Percentiles rank a stretch among this genome's conserved stretches.
These are phyloP conservation scores for Coemansia sp. DNA, from an alignment of 192 early-diverging fungal species.

Conservation along the genomic window DNA sequence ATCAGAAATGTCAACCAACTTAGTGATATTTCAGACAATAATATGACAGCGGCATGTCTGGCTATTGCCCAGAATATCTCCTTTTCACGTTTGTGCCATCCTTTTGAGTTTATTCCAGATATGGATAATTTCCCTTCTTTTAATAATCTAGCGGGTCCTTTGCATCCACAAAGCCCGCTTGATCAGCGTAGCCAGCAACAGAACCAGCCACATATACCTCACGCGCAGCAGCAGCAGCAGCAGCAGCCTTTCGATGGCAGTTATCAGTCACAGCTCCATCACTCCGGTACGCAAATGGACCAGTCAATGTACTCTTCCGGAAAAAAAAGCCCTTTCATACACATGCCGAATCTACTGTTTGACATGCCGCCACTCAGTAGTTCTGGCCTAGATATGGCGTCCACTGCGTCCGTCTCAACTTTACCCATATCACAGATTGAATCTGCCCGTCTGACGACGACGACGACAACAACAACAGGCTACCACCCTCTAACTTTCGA, in stretches of 20 bases:
- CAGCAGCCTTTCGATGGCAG: constrained; percentile 7
- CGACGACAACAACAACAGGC: too few relatives aligned
- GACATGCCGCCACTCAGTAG: constrained; percentile 8
- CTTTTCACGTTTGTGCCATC: constrained; percentile 26
- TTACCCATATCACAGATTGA: constrained; percentile 1
- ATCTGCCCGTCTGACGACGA: neutral
- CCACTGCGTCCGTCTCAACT: neutral
- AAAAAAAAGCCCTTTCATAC: constrained; percentile 6
- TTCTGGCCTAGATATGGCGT: constrained; percentile 3
- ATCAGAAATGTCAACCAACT: neutral
- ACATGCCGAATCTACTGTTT: constrained; percentile 6
- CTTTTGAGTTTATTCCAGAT: constrained; percentile 27
- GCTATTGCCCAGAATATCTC: constrained; percentile 20
- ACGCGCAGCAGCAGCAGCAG: constrained; percentile 13
- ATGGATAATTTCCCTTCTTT: constrained; percentile 47
- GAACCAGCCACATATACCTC: constrained; percentile 13
- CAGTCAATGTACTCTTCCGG: neutral
- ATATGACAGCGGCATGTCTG: constrained; percentile 22
- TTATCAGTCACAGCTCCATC: constrained; percentile 1
- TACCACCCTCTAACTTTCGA: constrained; percentile 6
- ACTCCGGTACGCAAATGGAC: neutral
- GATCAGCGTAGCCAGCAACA: constrained; percentile 13
- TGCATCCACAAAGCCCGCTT: constrained; percentile 20
- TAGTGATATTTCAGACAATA: constrained; percentile 8
- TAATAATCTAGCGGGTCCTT: constrained; percentile 28